Base-by-base conservation (phyloP, 148 eudicot species). In the Diospyros kaki region DNA sequence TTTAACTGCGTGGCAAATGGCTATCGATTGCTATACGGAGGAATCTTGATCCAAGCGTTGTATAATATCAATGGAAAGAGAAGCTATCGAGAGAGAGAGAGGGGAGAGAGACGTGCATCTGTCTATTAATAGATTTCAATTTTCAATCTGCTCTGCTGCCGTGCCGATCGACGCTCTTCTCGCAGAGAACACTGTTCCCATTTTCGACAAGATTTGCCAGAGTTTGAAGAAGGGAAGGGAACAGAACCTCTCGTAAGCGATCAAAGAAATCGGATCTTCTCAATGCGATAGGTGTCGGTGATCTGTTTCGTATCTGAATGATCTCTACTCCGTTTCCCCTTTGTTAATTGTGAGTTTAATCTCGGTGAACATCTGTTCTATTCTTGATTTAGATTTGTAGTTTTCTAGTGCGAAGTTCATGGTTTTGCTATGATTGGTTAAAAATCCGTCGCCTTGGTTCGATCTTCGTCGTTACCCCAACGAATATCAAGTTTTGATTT, bases 271-370 rank as follows among this genome's bases (percentile, higher is more conserved):
- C 28, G 28, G 28, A 28, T 28, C 55, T 18, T 48, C 40, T 50
- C 38, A 15, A 46, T 73, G 46, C 76, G 4, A 13, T 55, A 14
- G 76, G 76, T 74, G 52, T n/a, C 15, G 28, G 9, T 59, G 58
- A 39, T 73, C 48, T 38, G 17, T 1, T 72, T 28, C 3, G 46
- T 5, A 11, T 28, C 28, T 28, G 28, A 28, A 28, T 28, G 28
- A 28, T 28, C 28, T 28, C 28, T 28, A 28, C 28, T 28, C 28
- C 28, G 28, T 28, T 28, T 28, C 28, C 28, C 28, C 28, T 28
- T 28, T 67, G 70, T 9, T 45, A 48, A 1, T 68, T 50, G 13
- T 28, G 28, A 10, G 6, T 28, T 17, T 39, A 17, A 6, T 52
- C 63, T 52, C 2, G 48, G 28, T 51, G 15, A 38, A 74, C n/a